A percentile compares a stretch with the other conserved stretches of the same genome.
Evolutionary conservation across 495 filamentous ascomycete genomes (phyloP).

Genomic region (Pseudoneurospora amorphoporcata): DNA sequence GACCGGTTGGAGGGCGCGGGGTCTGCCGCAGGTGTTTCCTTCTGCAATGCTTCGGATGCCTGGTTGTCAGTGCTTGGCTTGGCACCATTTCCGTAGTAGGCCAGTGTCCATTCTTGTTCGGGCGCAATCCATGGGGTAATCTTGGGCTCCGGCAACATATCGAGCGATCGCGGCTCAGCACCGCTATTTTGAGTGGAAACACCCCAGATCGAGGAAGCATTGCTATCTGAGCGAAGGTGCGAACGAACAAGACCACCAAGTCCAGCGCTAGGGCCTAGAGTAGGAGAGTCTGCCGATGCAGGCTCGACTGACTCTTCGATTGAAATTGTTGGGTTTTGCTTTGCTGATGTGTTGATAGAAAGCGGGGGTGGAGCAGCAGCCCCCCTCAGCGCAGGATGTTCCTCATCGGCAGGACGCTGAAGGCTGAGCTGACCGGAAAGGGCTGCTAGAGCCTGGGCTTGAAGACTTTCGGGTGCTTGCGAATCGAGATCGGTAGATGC

Average conservation of each 20-base stretch:
- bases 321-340: constrained; percentile 10
- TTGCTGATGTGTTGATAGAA: constrained; percentile 15
- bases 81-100: constrained; percentile 19
- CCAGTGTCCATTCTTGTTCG: constrained; percentile 37
- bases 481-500: constrained; percentile 28
- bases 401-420: constrained; percentile 32
- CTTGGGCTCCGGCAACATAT: constrained; percentile 18
- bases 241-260: constrained; percentile 75
- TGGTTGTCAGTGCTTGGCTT: constrained; percentile 17
- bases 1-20: neutral
- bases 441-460: constrained; percentile 3
- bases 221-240: constrained; percentile 77
- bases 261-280: constrained; percentile 57
- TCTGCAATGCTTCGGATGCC: constrained; percentile 3
- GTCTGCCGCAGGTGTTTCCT: neutral
- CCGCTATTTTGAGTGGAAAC: constrained; percentile 14
- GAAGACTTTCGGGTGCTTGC: constrained; percentile 12
- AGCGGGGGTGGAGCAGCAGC: constrained; percentile 27
- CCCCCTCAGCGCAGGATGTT: constrained; percentile 37
- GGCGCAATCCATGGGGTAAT: constrained; percentile 46
- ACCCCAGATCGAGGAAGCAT: constrained; percentile 65
- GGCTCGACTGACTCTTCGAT: constrained; percentile 15
- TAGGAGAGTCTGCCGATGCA: constrained; percentile 61
- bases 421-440: constrained; percentile 16
- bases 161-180: constrained; percentile 27